Evolutionary conservation across 208 protist genomes (phyloP).

Genomic region (Trypanosoma lewisi): DNA sequence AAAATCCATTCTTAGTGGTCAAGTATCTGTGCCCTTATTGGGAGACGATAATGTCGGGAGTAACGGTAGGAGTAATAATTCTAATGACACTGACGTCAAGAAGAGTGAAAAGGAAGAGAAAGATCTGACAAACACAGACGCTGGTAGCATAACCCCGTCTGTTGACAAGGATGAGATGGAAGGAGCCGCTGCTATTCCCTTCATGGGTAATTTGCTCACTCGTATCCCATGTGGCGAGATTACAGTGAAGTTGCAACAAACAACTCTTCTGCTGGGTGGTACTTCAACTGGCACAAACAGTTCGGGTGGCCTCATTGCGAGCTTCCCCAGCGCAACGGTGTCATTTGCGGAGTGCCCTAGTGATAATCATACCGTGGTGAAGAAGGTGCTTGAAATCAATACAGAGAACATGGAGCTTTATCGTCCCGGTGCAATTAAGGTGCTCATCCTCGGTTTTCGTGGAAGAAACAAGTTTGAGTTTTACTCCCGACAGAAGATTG

Average conservation of each 20-base stretch:
- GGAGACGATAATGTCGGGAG: neutral
- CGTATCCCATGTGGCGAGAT: conserved; percentile 76
- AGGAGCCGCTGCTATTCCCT: conserved; percentile 20
- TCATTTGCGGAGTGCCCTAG: conserved; percentile 78
- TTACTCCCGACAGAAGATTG: conserved; percentile 72
- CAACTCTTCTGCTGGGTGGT: conserved; percentile 61
- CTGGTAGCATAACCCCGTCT: too few species aligned
- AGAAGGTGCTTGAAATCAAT: conserved; percentile 71
- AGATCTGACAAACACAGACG: neutral
- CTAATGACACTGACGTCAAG: neutral
- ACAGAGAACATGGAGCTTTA: conserved; percentile 76
- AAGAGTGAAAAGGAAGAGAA: neutral
- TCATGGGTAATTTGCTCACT: conserved; percentile 61
- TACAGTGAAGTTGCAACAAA: conserved; percentile 45
- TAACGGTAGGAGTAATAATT: neutral
- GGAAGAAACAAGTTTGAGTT: conserved; percentile 80
- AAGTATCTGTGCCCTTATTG: neutral
- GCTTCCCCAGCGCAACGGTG: conserved; percentile 44
- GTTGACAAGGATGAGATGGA: neutral
- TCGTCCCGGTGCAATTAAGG: conserved; percentile 46
- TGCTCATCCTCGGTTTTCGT: conserved; percentile 76
- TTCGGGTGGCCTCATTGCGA: conserved; percentile 61
- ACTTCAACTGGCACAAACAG: conserved; percentile 21
- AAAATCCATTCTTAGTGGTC: neutral
- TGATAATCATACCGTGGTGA: conserved; percentile 51